Percentiles rank a stretch among this genome's conserved stretches.
phyloP scores from a whole-genome alignment of 139 green algal species.

The Nannochloris sp. region DNA sequence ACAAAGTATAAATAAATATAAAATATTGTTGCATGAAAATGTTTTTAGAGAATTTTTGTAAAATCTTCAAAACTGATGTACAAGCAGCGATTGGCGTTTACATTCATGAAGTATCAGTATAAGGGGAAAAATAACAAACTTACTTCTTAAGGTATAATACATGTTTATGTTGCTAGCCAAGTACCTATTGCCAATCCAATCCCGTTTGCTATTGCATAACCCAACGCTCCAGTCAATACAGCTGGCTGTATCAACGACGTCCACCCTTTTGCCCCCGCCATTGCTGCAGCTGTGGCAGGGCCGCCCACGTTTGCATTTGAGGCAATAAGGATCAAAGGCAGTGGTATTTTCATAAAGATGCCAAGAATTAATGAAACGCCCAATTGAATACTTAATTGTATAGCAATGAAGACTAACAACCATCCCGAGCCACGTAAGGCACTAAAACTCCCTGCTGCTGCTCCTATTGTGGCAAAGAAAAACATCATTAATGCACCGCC shows the following conservation, averaged over 20 bases:
- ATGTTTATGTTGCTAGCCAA: constrained; percentile 8
- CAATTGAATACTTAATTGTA: constrained; percentile 39
- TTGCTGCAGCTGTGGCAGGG: constrained; percentile 63
- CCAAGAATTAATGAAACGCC: constrained; percentile 22
- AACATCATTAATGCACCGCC: constrained; percentile 54
- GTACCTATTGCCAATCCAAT: constrained; percentile 24
- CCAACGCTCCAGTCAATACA: constrained; percentile 49
- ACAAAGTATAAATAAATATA: constrained; percentile 1
- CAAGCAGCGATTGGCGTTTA: too few relatives aligned
- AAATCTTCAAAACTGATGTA: neutral
- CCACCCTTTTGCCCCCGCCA: constrained; percentile 61
- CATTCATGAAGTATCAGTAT: neutral
- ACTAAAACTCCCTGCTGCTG: constrained; percentile 37
- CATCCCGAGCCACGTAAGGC: constrained; percentile 25
- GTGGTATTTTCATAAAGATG: constrained; percentile 32
- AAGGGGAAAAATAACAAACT: neutral
- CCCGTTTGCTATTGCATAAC: constrained; percentile 48
- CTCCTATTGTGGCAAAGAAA: constrained; percentile 79
- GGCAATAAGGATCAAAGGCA: constrained; percentile 45
- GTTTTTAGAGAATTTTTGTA: neutral
- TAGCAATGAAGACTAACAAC: constrained; percentile 40
- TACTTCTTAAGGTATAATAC: neutral
- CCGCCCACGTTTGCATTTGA: constrained; percentile 73
- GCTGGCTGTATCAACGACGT: constrained; percentile 55
- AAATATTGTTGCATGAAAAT: neutral